Base-by-base conservation (phyloP, 345 rosid genomes). In the Linum tenue region DNA sequence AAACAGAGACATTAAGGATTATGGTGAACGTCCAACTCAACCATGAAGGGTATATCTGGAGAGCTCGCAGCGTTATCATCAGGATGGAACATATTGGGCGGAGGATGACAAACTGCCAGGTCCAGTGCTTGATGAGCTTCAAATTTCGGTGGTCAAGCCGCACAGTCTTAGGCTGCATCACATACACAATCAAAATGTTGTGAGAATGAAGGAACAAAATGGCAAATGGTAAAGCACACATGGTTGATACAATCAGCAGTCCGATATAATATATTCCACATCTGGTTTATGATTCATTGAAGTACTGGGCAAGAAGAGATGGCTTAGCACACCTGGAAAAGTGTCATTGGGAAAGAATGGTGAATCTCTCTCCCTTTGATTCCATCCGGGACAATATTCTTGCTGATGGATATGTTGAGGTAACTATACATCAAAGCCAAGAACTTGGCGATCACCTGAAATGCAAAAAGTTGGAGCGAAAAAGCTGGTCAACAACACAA, bases 1-100 rank as follows among this genome's bases (percentile, higher is more conserved):
- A 84, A 65, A 94, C 97, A 3, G 97, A 94, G 64, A 84, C 48
- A 57, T 94, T 94, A 70, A 94, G 91, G 70, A 90, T 73, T 70
- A 90, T 77, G 6, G 96, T 90, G 78, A 94, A 82, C 61, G 92
- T 84, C 99, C 99, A 94, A 79, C 96, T 94, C 82, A 94, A 62
- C 99, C 99, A 94, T 56, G 83, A 70, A 7, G 99, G 96, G 71
- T 90, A 90, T 39, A 83, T 66, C 55, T 85, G 85, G 50, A 90
- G 78, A 71, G 78, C 31, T 61, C 88, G 97, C 15, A 88, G 77
- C 0, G 73, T 73, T 67, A 94, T 84, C 97, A 90, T 94, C 85
- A 90, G 73, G 69, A 86, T 40, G 14, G 97, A 94, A 71, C 89
- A 90, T 69, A 86, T 66, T 0, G 99, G 99, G 42, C 97, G 85